Evolutionary conservation across 176 grass and related monocot genomes (phyloP).

Genomic region (Raddia guianensis): DNA sequence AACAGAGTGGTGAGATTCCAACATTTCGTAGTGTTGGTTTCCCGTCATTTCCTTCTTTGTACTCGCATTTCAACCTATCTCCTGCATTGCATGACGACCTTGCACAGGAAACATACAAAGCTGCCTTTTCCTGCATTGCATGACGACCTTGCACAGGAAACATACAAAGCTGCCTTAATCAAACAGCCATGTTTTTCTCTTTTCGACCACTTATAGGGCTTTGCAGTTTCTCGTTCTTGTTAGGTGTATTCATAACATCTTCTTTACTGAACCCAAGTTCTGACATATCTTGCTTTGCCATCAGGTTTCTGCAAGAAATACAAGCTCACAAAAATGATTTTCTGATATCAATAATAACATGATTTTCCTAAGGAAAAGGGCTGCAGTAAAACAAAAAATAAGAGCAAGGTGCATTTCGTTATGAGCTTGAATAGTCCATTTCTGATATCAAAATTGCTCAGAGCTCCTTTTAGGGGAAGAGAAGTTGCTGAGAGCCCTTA

Average conservation of each 20-base stretch:
- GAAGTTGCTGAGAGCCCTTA: slow-evolving; percentile 13
- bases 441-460: slow-evolving; percentile 17
- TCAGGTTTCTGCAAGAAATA: slow-evolving; percentile 59
- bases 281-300: slow-evolving; percentile 81
- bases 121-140: background rate
- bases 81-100: background rate
- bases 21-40: slow-evolving; percentile 16
- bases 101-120: slow-evolving; percentile 2
- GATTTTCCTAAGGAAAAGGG: background rate
- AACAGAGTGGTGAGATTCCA: background rate
- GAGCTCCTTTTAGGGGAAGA: background rate
- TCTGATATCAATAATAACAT: background rate
- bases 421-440: background rate
- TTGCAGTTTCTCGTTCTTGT: slow-evolving; percentile 30
- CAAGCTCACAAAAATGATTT: background rate
- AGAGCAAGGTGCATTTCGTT: slow-evolving; percentile 1
- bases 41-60: slow-evolving; percentile 12
- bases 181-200: slow-evolving; percentile 39
- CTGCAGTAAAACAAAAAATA: background rate
- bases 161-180: slow-evolving; percentile 1
- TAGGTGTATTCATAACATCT: slow-evolving; percentile 2
- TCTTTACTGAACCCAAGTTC: slow-evolving; percentile 72
- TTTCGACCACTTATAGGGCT: slow-evolving; percentile 11
- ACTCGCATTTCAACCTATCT: background rate
- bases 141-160: background rate